Evolutionary conservation across 2,329 filamentous ascomycete species (phyloP).

Genomic region (Tolypocladium endophyticum): DNA sequence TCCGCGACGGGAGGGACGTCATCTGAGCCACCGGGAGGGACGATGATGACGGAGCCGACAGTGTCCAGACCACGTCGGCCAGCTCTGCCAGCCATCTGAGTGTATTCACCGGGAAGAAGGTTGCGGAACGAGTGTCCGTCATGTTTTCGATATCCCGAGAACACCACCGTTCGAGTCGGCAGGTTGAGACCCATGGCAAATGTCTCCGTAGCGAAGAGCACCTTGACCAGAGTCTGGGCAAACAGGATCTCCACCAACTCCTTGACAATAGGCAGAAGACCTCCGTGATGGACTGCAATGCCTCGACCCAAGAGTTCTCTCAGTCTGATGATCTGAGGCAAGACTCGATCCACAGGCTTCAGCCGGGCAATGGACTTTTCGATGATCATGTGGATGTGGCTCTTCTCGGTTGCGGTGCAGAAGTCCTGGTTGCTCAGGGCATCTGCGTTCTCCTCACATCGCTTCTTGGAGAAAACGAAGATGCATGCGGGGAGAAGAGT

Average conservation of each 20-base stretch:
- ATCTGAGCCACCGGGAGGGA: slow-evolving; percentile 65
- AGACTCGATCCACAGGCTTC: slow-evolving; percentile 75
- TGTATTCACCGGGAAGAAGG: slow-evolving; percentile 89
- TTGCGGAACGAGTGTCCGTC: slow-evolving; percentile 89
- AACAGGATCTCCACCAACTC: slow-evolving; percentile 96
- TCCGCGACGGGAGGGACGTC: slow-evolving; percentile 80
- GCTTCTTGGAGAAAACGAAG: slow-evolving; percentile 97
- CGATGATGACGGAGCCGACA: slow-evolving; percentile 90
- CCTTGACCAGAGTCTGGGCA: slow-evolving; percentile 87
- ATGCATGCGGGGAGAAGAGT: slow-evolving; percentile 86
- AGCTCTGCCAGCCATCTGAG: slow-evolving; percentile 94
- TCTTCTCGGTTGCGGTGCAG: slow-evolving; percentile 88
- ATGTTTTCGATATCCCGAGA: slow-evolving; percentile 93
- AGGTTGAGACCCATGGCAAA: slow-evolving; percentile 98
- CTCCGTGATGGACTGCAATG: slow-evolving; percentile 93
- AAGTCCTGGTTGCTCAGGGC: slow-evolving; percentile 93
- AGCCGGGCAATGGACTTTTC: slow-evolving; percentile 87
- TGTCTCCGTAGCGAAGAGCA: slow-evolving; percentile 94
- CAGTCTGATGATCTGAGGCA: slow-evolving; percentile 88
- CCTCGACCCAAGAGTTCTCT: slow-evolving; percentile 78
- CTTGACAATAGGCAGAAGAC: slow-evolving; percentile 90
- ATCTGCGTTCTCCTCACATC: slow-evolving; percentile 94
- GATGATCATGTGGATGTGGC: slow-evolving; percentile 93
- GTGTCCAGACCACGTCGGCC: slow-evolving; percentile 86
- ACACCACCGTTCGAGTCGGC: slow-evolving; percentile 91